A percentile compares a stretch with the other conserved stretches of the same genome.
Evolutionary conservation across 495 filamentous ascomycete species (phyloP).

Genomic region (Penicillium ochrochloron): DNA sequence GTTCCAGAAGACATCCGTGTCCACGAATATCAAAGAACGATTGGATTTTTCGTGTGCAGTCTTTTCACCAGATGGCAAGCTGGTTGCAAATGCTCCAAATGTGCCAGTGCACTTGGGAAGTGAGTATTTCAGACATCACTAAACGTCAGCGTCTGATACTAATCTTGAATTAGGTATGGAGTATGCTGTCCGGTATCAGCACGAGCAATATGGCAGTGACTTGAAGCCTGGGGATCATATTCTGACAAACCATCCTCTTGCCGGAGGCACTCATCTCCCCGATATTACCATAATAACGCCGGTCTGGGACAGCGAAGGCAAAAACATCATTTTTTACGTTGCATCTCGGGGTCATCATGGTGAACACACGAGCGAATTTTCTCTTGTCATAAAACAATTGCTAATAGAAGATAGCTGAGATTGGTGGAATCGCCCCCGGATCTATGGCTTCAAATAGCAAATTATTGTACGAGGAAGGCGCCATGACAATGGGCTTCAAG

Average conservation of each 20-base stretch:
- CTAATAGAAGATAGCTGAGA: conserved; percentile 80
- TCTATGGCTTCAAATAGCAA: conserved; percentile 89
- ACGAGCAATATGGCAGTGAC: conserved; percentile 82
- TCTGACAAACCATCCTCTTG: conserved; percentile 91
- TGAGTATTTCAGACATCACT: conserved; percentile 93
- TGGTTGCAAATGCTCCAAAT: conserved; percentile 95
- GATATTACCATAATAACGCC: conserved; percentile 92
- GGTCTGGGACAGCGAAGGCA: conserved; percentile 63
- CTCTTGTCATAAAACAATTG: conserved; percentile 45
- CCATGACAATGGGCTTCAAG: conserved; percentile 87
- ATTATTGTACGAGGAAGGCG: conserved; percentile 92
- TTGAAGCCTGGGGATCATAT: conserved; percentile 88
- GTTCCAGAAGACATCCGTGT: conserved; percentile 94
- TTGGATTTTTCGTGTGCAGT: conserved; percentile 96
- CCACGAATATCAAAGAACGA: conserved; percentile 96
- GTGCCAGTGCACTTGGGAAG: conserved; percentile 89
- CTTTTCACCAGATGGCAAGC: conserved; percentile 83
- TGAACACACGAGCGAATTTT: neutral
- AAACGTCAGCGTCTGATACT: conserved; percentile 87
- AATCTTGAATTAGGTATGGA: conserved; percentile 90
- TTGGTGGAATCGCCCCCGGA: conserved; percentile 89
- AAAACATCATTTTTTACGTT: conserved; percentile 78
- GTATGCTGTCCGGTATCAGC: conserved; percentile 56
- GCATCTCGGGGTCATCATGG: conserved; percentile 86
- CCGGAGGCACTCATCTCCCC: conserved; percentile 81